Evolutionary conservation across 2,329 filamentous ascomycete species (phyloP).

Genomic region (Diaporthe citri): DNA sequence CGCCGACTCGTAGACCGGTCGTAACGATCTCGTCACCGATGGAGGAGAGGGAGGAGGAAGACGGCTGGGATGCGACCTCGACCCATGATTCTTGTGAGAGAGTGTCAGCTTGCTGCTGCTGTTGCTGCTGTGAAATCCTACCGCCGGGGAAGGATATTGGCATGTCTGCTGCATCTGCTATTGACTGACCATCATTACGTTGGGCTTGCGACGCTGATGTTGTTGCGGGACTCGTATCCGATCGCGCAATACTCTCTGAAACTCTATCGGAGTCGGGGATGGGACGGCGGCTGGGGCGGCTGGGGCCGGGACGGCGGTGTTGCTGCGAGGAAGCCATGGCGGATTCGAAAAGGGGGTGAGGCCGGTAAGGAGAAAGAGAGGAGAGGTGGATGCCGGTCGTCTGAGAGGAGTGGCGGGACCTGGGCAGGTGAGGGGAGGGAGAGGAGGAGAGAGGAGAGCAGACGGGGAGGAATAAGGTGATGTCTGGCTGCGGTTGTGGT

Average conservation of each 20-base stretch:
- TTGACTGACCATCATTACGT: constrained; percentile 51
- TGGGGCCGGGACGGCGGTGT: constrained; percentile 41
- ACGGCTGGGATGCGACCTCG: constrained; percentile 91
- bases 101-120: constrained; percentile 43
- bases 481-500: constrained; percentile 29
- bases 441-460: background rate
- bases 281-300: constrained; percentile 37
- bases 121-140: background rate
- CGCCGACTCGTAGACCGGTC: constrained; percentile 83
- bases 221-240: constrained; percentile 35
- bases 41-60: constrained; percentile 91
- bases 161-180: constrained; percentile 3
- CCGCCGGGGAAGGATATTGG: background rate
- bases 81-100: constrained; percentile 90
- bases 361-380: constrained; percentile 12
- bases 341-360: constrained; percentile 2
- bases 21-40: constrained; percentile 91
- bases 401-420: constrained; percentile 3
- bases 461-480: constrained; percentile 30
- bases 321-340: constrained; percentile 43
- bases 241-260: constrained; percentile 40
- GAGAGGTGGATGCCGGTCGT: constrained; percentile 1
- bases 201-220: constrained; percentile 43
- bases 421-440: background rate
- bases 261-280: constrained; percentile 39